phyloP scores from a whole-genome alignment of 768 basidiomycete species.

The Ramaria rubella region DNA sequence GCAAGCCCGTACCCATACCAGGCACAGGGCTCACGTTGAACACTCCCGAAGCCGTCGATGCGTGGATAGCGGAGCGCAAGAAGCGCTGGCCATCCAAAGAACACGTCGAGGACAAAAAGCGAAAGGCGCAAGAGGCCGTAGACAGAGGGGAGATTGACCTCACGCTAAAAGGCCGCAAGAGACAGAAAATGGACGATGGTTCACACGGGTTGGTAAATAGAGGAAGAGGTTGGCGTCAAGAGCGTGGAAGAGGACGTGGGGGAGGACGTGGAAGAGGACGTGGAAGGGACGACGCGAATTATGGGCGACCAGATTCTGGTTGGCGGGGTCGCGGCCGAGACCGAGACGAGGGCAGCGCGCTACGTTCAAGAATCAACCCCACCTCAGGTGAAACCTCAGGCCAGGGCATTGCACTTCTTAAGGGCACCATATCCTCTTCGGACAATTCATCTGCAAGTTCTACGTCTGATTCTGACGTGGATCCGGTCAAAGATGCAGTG shows the following conservation, averaged over 20 bases:
- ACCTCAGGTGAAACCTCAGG: not conserved
- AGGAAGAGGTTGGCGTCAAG: constrained; percentile 29
- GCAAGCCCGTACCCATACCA: constrained; percentile 67
- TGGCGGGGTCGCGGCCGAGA: not conserved
- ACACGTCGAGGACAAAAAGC: constrained; percentile 73
- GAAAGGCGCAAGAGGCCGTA: constrained; percentile 69
- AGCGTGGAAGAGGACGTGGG: constrained; percentile 27
- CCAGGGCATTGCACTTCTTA: too few species aligned
- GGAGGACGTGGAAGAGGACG: constrained; percentile 29
- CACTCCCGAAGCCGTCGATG: constrained; percentile 72
- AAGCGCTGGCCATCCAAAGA: constrained; percentile 72
- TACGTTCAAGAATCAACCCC: not conserved
- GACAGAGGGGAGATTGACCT: constrained; percentile 70
- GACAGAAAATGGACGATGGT: constrained; percentile 29
- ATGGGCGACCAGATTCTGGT: not conserved
- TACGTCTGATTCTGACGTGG: constrained; percentile 21
- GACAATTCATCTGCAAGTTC: constrained; percentile 14
- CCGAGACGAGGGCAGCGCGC: not conserved
- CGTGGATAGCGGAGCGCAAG: constrained; percentile 87
- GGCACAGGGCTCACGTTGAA: constrained; percentile 75
- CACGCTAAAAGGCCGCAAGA: constrained; percentile 31
- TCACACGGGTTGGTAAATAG: constrained; percentile 7
- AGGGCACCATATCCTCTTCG: not conserved
- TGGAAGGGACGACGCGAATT: constrained; percentile 18
- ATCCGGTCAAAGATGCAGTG: constrained; percentile 23